Percentiles rank a stretch among this genome's conserved stretches.
Evolutionary conservation across 805 yeast genomes (phyloP).

Genomic region (Kodamaea hsintzibuensis): DNA sequence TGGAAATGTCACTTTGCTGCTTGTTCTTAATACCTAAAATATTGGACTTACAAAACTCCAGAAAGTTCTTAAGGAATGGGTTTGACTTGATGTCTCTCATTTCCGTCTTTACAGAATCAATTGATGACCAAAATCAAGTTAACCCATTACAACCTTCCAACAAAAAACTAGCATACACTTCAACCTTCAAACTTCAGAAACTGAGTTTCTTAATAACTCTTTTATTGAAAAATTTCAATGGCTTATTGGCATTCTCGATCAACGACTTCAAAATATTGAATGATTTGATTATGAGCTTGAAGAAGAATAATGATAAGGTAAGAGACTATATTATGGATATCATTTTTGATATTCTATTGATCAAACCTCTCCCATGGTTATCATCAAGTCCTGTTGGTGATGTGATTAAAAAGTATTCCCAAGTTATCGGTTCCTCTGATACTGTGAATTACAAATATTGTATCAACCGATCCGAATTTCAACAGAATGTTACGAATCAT

Average conservation of each 20-base stretch:
- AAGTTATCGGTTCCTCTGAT: not conserved
- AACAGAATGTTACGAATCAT: conserved; percentile 54
- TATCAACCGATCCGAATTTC: conserved; percentile 21
- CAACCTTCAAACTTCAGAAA: conserved; percentile 53
- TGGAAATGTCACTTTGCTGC: conserved; percentile 21
- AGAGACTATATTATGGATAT: conserved; percentile 70
- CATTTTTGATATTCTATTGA: conserved; percentile 64
- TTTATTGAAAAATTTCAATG: conserved; percentile 73
- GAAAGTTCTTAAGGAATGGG: conserved; percentile 58
- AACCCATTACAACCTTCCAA: conserved; percentile 11
- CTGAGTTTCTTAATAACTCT: conserved; percentile 59
- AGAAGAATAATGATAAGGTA: conserved; percentile 54
- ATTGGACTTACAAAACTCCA: conserved; percentile 56
- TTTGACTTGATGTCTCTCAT: conserved; percentile 62
- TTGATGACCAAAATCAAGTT: conserved; percentile 12
- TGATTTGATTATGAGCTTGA: conserved; percentile 61
- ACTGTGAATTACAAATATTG: not conserved
- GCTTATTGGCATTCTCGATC: conserved; percentile 64
- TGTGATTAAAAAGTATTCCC: conserved; percentile 14
- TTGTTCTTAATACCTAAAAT: conserved; percentile 52
- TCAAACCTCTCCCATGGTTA: conserved; percentile 59
- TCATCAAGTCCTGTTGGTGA: conserved; percentile 23
- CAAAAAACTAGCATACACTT: conserved; percentile 27
- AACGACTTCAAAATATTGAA: conserved; percentile 55
- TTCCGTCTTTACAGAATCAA: conserved; percentile 68